Base-by-base conservation (phyloP, 352 stramenopile genomes). In the Globisporangium spiculum region DNA sequence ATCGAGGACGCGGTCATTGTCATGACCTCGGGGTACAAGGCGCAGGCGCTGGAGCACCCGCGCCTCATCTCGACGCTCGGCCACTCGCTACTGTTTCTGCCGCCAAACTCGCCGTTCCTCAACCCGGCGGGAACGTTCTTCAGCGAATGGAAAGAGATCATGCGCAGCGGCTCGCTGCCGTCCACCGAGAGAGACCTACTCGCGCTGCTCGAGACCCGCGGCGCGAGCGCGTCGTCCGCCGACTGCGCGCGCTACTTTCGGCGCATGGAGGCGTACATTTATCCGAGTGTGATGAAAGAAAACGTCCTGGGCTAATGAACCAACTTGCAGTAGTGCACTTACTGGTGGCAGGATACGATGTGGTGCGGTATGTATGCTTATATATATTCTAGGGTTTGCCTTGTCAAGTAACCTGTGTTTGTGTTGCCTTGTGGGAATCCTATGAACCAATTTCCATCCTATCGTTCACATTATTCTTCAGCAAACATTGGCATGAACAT, bases 81-180 rank as follows among this genome's bases (percentile, higher is more conserved):
- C 14, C 53, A 59, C 53, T 22, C 53, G 14, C 26, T 59, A 4
- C 53, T 59, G 22, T 59, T 59, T 4, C 53, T 59, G 53, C 53
- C 53, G 53, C 53, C 53, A 1, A 18, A 59, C 24, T 59, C 53
- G 53, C 53, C 53, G 53, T 59, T 59, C 26, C 26, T 59, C 24
- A 59, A 59, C 53, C 53, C 53, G 12, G 53, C 26, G 4, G 53
- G 32, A 26, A 22, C 53, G 53, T 59, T 59, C 53, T 59, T 59
- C 4, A 4, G 26, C 24, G 53, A 59, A 12, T 59, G 53, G 53
- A 59, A 18, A 18, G 24, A 36, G 53, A 26, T 59, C 12, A 16
- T 59, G 24, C 53, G 53, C 26, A 27, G 26, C 4, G 53, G 53
- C 16, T 26, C 53, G 14, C 53, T 59, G 12, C 53, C 53, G 24